phyloP scores from a whole-genome alignment of 495 filamentous ascomycete genomes.

The Talaromyces thailandensis region DNA sequence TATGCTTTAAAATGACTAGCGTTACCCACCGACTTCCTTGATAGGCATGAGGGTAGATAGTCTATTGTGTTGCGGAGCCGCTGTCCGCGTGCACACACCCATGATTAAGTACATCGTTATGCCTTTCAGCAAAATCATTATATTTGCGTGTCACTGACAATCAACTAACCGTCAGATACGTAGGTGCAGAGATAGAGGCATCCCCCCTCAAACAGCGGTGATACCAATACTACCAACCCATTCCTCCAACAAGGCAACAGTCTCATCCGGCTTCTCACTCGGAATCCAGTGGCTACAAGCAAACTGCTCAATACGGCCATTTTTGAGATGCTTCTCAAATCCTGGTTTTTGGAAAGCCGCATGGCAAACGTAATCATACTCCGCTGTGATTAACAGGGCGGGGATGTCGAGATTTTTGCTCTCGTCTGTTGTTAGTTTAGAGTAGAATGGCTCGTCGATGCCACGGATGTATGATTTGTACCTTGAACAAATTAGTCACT shows the following conservation, averaged over 20 bases:
- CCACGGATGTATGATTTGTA: constrained; percentile 2
- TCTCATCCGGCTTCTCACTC: not conserved
- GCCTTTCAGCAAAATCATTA: not conserved
- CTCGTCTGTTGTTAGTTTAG: not conserved
- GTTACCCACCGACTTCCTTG: not conserved
- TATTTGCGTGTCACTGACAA: not conserved
- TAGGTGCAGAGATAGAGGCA: not conserved
- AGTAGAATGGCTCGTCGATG: constrained; percentile 1
- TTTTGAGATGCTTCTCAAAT: not conserved
- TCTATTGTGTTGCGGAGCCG: not conserved
- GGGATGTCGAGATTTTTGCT: not conserved
- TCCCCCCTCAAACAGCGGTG: not conserved
- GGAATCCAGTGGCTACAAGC: constrained; percentile 3
- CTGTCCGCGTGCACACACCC: not conserved
- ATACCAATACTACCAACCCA: not conserved
- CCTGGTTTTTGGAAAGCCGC: not conserved
- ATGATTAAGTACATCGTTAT: not conserved
- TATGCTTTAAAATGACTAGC: not conserved
- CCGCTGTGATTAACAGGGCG: not conserved
- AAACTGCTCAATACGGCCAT: not conserved
- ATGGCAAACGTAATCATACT: not conserved
- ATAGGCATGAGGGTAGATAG: not conserved
- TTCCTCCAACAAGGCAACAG: not conserved
- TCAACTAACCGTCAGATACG: not conserved
- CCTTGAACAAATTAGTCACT: not conserved